Percentiles rank a stretch among this genome's conserved stretches.
Evolutionary conservation across 202 grass and related monocot genomes (phyloP).

Genomic region (Carex arenaria): DNA sequence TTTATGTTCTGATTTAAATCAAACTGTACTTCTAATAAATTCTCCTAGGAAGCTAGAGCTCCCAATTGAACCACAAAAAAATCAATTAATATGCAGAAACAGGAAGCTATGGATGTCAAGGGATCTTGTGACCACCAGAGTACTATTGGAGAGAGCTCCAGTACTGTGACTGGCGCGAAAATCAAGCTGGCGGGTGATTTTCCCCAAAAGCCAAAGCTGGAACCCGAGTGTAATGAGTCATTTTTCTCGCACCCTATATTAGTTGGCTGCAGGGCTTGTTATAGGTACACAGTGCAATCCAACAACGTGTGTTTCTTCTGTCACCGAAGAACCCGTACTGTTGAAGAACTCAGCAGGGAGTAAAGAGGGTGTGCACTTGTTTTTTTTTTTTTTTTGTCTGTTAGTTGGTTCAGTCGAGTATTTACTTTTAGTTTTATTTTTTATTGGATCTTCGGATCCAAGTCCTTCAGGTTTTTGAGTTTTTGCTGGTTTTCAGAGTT

Average conservation of each 20-base stretch:
- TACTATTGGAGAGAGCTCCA: slow-evolving; percentile 1
- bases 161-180: not conserved
- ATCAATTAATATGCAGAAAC: not conserved
- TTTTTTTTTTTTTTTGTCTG: too few species aligned
- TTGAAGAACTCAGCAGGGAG: not conserved
- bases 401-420: not conserved
- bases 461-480: not conserved
- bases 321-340: not conserved
- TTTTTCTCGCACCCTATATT: not conserved
- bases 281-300: not conserved
- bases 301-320: not conserved
- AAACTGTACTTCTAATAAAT: not conserved
- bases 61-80: not conserved
- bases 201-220: not conserved
- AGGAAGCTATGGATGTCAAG: not conserved
- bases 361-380: too few species aligned
- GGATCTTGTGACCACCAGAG: not conserved
- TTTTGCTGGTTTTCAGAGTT: not conserved
- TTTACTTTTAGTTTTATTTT: not conserved
- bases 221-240: not conserved
- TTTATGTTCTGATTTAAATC: not conserved
- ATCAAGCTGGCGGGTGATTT: not conserved
- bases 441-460: not conserved
- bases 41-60: not conserved
- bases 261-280: not conserved